phyloP scores from a whole-genome alignment of 78 protist species.

The Dictyostelium citrinum region DNA sequence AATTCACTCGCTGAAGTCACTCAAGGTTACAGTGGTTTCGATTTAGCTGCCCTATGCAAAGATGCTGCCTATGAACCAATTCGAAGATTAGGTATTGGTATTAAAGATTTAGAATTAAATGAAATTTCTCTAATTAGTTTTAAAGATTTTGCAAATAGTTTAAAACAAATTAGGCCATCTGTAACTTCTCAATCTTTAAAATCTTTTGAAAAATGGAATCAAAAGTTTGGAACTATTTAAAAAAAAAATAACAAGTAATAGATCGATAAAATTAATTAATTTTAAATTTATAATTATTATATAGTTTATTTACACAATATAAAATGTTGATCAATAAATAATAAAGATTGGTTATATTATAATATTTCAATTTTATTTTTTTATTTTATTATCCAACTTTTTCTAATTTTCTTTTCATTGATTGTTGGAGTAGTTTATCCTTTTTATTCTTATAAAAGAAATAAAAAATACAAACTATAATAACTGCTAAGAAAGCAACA shows the following conservation, averaged over 20 bases:
- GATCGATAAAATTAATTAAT: neutral
- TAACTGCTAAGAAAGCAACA: neutral
- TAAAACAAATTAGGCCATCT: slow-evolving; percentile 67
- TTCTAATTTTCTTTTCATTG: neutral
- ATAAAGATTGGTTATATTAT: neutral
- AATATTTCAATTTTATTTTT: neutral
- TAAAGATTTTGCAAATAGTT: slow-evolving; percentile 35
- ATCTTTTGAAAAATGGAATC: slow-evolving; percentile 76
- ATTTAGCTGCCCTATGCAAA: slow-evolving; percentile 82
- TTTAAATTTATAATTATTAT: neutral
- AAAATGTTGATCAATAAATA: neutral
- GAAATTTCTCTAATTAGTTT: slow-evolving; percentile 19
- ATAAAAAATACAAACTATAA: neutral
- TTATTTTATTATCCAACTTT: neutral
- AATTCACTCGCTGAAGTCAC: slow-evolving; percentile 6
- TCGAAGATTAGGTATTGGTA: slow-evolving; percentile 73
- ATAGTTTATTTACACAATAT: neutral
- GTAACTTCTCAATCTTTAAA: slow-evolving; percentile 49
- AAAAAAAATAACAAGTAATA: neutral
- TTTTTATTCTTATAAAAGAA: neutral
- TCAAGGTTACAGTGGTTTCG: slow-evolving; percentile 88
- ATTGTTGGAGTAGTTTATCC: neutral
- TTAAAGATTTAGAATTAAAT: slow-evolving; percentile 16
- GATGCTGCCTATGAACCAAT: slow-evolving; percentile 94
- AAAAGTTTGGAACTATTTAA: slow-evolving; percentile 47